phyloP scores from a whole-genome alignment of 495 filamentous ascomycete species.

The Penicillium crystallinum region DNA sequence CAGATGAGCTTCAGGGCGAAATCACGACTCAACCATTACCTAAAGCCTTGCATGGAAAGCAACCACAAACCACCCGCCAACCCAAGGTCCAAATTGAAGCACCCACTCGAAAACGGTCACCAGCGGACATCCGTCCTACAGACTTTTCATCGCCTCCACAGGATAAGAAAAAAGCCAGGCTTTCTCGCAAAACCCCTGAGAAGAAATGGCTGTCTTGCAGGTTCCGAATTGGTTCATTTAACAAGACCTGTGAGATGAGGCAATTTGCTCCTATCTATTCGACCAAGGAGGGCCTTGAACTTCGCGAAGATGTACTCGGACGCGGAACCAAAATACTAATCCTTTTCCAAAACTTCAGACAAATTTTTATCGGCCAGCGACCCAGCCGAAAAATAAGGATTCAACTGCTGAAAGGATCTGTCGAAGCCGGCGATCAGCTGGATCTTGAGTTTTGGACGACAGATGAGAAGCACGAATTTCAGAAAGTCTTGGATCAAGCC shows the following conservation, averaged over 20 bases:
- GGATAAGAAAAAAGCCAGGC: conserved; percentile 16
- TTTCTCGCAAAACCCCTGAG: conserved; percentile 7
- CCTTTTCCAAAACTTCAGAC: conserved; percentile 17
- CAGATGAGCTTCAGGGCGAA: conserved; percentile 43
- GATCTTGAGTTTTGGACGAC: conserved; percentile 34
- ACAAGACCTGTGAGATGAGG: conserved; percentile 7
- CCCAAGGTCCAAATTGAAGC: neutral
- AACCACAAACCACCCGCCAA: neutral
- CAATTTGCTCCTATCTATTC: conserved; percentile 10
- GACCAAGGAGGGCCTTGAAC: conserved; percentile 6
- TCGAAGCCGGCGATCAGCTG: conserved; percentile 15
- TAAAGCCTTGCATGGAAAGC: conserved; percentile 3
- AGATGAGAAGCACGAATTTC: conserved; percentile 19
- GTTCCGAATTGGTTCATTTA: conserved; percentile 20
- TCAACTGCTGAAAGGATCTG: conserved; percentile 19
- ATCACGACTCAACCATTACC: conserved; percentile 28
- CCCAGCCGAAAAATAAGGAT: conserved; percentile 34
- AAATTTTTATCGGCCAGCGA: conserved; percentile 14
- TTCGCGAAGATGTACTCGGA: conserved; percentile 2
- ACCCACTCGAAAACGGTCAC: conserved; percentile 18
- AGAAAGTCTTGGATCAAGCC: conserved; percentile 7
- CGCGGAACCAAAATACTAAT: conserved; percentile 5
- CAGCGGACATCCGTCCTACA: conserved; percentile 31
- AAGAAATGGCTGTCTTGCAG: conserved; percentile 1
- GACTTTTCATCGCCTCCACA: conserved; percentile 17